Percentiles rank a stretch among this genome's conserved stretches.
phyloP scores from a whole-genome alignment of 768 basidiomycete genomes.

The Harrya chromipes region DNA sequence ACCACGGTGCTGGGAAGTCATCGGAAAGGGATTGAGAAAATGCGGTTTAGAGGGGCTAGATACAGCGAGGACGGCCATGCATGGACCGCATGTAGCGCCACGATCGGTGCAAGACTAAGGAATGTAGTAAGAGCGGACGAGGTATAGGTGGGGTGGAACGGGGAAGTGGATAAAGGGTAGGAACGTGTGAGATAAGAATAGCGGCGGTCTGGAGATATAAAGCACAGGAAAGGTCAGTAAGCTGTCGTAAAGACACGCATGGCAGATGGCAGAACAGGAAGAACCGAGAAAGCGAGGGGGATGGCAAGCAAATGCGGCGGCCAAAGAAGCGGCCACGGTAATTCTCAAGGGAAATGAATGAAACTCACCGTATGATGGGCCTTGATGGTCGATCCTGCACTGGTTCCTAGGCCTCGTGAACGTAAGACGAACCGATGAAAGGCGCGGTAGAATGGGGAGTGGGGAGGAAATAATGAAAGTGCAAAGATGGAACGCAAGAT shows the following conservation, averaged over 20 bases:
- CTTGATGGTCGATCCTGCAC: conserved; percentile 23
- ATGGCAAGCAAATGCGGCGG: neutral
- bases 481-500: neutral
- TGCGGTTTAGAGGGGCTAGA: conserved; percentile 36
- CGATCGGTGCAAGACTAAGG: conserved; percentile 15
- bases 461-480: neutral
- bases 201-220: conserved; percentile 16
- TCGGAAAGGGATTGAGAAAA: conserved; percentile 44
- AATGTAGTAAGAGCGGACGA: conserved; percentile 15
- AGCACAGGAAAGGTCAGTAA: conserved; percentile 9
- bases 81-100: conserved; percentile 31
- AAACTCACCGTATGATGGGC: conserved; percentile 18
- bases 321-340: conserved; percentile 12
- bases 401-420: neutral
- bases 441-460: neutral
- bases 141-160: conserved; percentile 9
- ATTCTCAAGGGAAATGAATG: conserved; percentile 24
- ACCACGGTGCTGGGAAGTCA: conserved; percentile 42
- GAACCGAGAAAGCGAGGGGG: conserved; percentile 5
- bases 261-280: conserved; percentile 8
- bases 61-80: conserved; percentile 47
- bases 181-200: conserved; percentile 22
- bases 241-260: conserved; percentile 13
- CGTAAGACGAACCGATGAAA: neutral
- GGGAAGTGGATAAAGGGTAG: conserved; percentile 4